Base-by-base conservation (phyloP, 225 moss, liverwort and hornwort species). In the Straminergon stramineum region DNA sequence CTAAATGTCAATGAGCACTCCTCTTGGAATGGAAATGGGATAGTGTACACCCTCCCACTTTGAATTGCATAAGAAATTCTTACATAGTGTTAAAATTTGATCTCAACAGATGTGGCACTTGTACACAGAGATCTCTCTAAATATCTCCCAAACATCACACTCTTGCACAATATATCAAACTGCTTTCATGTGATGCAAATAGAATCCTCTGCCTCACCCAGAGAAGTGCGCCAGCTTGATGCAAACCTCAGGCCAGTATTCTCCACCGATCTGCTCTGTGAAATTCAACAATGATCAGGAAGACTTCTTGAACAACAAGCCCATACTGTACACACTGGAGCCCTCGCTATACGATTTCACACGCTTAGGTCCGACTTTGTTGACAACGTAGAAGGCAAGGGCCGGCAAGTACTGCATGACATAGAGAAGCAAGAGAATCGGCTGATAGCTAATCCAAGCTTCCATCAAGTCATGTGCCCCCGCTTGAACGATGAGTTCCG, bases 391-490 rank as follows among this genome's bases (percentile, higher is more conserved):
- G 65, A 92, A 93, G 57, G 92, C 94, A 56, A 94, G 85, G 24
- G 92, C 79, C 37, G 93, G 94, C 62, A 90, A 52, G 51, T 94
- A 94, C 87, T 97, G 96, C 88, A 93, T 91, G 87, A 95, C 85
- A 71, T 96, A 97, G 43, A 95, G 75, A 70, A 95, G 79, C 45
- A 88, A 52, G 52, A 97, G 94, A 57, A 97, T 87, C 14, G 97
- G 97, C 94, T 97, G 96, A 63, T 91, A 85, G 68, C 92, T 91
- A 41, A 97, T 94, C 96, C 96, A 96, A 32, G 95, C 93, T 90
- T 96, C 97, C 75, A 93, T 94, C 75, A 96, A 81, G 76, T 94
- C 91, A 87, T 96, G 92, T 9, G 92, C 95, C 23, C 93, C 94
- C 5, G 97, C 96, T 92, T 89, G 95, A 39, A 96, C 90, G 48